Evolutionary conservation across 257 asterid species (phyloP).

Genomic region (Nicotiana otophora): DNA sequence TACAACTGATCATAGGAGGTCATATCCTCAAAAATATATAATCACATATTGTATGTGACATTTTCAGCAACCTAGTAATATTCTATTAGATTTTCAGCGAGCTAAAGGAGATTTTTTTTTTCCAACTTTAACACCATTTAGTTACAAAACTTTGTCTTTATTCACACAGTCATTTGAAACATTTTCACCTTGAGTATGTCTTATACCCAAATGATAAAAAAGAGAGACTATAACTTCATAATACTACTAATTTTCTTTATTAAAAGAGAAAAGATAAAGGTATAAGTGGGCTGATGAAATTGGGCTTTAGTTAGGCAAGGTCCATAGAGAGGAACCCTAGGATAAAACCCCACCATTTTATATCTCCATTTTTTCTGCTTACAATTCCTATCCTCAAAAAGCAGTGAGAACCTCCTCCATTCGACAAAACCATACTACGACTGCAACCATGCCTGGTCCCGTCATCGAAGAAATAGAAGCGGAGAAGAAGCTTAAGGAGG

Average conservation of each 20-base stretch:
- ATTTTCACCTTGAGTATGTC: not conserved
- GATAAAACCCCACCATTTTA: not conserved
- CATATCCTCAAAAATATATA: no score
- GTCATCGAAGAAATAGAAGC: conserved; percentile 53
- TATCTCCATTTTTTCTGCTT: not conserved
- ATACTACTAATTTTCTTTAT: no score
- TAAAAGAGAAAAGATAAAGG: no score
- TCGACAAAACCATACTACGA: not conserved
- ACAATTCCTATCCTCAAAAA: conserved; percentile 2
- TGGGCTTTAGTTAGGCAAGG: not conserved
- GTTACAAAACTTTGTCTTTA: no score
- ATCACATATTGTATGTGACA: no score
- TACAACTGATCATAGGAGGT: no score
- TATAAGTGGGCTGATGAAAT: not conserved
- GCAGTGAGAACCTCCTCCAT: not conserved
- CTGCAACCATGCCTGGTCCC: conserved; percentile 58
- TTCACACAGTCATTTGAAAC: not conserved
- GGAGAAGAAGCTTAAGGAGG: conserved; percentile 44
- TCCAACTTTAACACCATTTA: no score
- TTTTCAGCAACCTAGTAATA: no score
- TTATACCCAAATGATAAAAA: not conserved
- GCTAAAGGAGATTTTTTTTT: no score
- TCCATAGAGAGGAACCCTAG: not conserved
- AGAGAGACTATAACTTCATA: no score
- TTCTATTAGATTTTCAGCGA: no score